Evolutionary conservation across 495 filamentous ascomycete species (phyloP), one percentile per base, ranked within the genome.

Genomic region (Neurospora sp.): DNA sequence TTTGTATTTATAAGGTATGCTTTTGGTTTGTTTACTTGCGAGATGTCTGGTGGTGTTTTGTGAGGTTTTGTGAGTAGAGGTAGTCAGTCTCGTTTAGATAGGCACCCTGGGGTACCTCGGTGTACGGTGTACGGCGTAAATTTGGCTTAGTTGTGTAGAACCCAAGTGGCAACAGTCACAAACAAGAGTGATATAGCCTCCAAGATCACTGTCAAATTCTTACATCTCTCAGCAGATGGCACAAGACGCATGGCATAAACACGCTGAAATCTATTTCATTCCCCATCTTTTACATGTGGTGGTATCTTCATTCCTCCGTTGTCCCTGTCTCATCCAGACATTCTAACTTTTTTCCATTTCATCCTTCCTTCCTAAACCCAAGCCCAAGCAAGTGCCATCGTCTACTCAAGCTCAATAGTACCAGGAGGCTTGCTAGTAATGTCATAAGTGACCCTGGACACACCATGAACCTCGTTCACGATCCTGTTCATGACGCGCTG

Each of bases 391-490:
- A 27, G 9, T 35, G 31, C 4, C 8, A 12, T 3, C 65, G 9
- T 73, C 80, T 87, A 93, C 81, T 92, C 90, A 84, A 93, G 85
- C 82, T 93, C 91, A 76, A 92, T 93, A 5, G 90, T 93, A 72
- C 89, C 92, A 44, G 92, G 92, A 45, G 93, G 92, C 83, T 94
- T 94, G 84, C 90, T 92, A 27, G 92, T 93, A 69, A 89, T 84
- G 73, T 90, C 88, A 71, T 86, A 86, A 2, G 79, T 79, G 10
- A 86, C 84, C n/a, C 84, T 76, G 73, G 72, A 78, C 20, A 80
- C 70, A 37, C 93, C 94, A 71, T 91, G 82, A 5, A 97, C 93
- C 82, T 97, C 93, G 80, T 97, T 97, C 53, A 92, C 87, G 70
- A 97, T 97, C 69, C 92, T 83, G 4, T 84, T 89, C 42, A 85